A percentile compares a stretch with the other conserved stretches of the same genome.
phyloP scores from a whole-genome alignment of 345 rosid genomes.

The Eucalyptus erythrocorys region DNA sequence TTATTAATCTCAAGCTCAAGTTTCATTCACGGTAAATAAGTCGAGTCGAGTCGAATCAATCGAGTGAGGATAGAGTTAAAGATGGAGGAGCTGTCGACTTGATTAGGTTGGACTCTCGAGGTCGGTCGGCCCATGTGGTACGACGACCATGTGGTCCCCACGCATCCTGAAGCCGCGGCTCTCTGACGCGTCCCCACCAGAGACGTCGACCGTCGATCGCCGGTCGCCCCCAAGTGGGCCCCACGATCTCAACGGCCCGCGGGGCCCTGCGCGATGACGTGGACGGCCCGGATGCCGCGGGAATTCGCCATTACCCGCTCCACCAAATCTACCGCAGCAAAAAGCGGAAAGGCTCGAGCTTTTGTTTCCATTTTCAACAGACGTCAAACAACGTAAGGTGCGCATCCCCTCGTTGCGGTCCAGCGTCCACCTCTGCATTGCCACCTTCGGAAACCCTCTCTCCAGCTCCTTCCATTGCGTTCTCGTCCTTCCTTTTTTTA shows the following conservation, averaged over 20 bases:
- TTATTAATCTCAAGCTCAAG: not conserved
- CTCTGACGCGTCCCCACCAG: not conserved
- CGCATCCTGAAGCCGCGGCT: not conserved
- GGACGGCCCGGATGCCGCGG: not conserved
- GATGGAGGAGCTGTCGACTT: accelerated
- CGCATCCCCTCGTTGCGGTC: too few relatives aligned
- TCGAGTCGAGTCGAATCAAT: too few relatives aligned
- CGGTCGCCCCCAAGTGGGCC: not conserved
- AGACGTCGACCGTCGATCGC: not conserved
- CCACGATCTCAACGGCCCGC: not conserved
- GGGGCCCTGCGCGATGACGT: not conserved
- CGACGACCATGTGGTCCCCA: too few relatives aligned
- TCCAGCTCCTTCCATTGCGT: not conserved
- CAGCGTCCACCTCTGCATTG: not conserved
- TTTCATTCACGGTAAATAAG: accelerated
- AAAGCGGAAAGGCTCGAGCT: not conserved
- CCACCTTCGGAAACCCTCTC: not conserved
- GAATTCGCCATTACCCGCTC: not conserved
- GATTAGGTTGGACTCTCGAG: not conserved
- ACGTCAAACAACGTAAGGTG: not conserved
- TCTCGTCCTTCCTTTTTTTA: not conserved
- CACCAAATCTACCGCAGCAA: not conserved
- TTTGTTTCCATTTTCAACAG: not conserved
- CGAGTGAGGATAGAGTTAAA: not conserved
- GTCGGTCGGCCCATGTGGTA: not conserved